Evolutionary conservation across 768 basidiomycete species (phyloP).

Genomic region (Mycena polygramma): DNA sequence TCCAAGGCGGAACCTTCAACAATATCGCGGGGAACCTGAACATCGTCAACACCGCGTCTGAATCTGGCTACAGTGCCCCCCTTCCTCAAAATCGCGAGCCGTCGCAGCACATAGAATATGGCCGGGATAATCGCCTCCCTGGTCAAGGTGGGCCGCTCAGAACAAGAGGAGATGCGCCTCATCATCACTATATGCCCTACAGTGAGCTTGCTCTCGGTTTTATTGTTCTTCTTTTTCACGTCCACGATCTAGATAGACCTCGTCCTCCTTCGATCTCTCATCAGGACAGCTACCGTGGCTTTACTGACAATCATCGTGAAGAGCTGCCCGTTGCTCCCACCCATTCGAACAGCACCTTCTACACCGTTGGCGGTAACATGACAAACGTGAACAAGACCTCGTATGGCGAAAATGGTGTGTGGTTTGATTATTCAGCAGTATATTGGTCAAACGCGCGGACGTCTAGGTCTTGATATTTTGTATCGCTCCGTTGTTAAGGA

Average conservation of each 20-base stretch:
- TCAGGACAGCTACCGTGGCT: not conserved
- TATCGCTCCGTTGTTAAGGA: too few species aligned
- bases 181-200: not conserved
- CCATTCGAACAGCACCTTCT: not conserved
- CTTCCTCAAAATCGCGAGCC: too few species aligned
- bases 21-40: conserved; percentile 10
- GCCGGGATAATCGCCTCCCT: too few species aligned
- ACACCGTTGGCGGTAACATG: conserved; percentile 7
- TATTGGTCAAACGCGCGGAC: not conserved
- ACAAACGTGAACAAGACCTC: not conserved
- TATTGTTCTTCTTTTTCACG: too few species aligned
- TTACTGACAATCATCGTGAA: not conserved
- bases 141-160: too few species aligned
- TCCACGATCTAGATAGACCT: not conserved
- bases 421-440: not conserved
- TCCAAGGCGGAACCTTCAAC: conserved; percentile 16
- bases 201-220: not conserved
- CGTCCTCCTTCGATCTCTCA: not conserved
- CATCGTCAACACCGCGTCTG: not conserved
- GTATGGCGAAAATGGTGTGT: conserved; percentile 11
- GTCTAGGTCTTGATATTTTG: too few species aligned
- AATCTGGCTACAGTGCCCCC: too few species aligned
- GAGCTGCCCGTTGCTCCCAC: not conserved
- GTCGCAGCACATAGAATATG: too few species aligned
- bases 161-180: too few species aligned